These are phyloP conservation scores for Leccinum variicolor DNA, from an alignment of 768 basidiomycete genomes.

Conservation along the genomic window DNA sequence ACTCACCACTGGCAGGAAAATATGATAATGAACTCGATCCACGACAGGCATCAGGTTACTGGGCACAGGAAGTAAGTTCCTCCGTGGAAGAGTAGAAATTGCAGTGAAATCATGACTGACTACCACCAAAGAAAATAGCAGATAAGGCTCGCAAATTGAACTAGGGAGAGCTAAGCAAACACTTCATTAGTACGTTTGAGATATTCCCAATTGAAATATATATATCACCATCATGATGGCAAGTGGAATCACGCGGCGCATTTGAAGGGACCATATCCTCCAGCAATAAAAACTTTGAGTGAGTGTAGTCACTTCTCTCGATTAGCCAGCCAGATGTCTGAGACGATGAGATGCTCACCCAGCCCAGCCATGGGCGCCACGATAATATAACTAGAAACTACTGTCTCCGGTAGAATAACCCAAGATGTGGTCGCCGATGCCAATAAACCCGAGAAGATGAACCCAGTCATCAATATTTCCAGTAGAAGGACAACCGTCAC, in stretches of 20 bases:
- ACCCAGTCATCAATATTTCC: neutral
- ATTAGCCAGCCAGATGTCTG: neutral
- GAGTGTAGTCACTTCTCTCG: neutral
- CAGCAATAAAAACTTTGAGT: constrained; percentile 23
- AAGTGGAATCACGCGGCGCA: neutral
- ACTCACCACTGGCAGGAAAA: constrained; percentile 1
- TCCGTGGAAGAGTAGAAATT: too few relatives aligned
- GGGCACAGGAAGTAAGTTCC: too few relatives aligned
- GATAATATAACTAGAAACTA: accelerated
- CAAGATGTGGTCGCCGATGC: accelerated
- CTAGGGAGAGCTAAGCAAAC: constrained; percentile 16
- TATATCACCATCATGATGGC: constrained; percentile 18
- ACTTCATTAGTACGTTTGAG: neutral
- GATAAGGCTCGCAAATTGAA: constrained; percentile 14
- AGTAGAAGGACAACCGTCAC: neutral
- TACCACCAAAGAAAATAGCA: neutral
- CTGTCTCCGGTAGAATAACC: accelerated
- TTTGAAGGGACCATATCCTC: constrained; percentile 13
- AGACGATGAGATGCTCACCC: neutral
- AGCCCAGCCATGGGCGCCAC: neutral
- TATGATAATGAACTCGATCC: too few relatives aligned
- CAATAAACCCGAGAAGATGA: neutral
- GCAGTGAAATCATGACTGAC: neutral
- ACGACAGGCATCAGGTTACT: too few relatives aligned
- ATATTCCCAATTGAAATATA: neutral